phyloP scores from a whole-genome alignment of 2,329 filamentous ascomycete genomes.

The Aureobasidium lini region DNA sequence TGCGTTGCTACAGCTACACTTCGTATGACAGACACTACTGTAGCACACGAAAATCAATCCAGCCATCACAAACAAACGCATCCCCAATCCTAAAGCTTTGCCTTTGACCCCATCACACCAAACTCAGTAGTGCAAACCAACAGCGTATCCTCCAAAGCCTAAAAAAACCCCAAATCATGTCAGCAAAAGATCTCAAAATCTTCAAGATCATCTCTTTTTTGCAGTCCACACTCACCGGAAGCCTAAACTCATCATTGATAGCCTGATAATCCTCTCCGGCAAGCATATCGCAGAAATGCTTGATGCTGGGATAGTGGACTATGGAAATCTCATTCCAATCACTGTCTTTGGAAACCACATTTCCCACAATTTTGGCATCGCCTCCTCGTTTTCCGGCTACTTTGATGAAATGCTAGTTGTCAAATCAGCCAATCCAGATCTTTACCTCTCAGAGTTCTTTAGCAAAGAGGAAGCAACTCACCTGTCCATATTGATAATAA shows the following conservation, averaged over 20 bases:
- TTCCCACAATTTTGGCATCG: slow-evolving; percentile 55
- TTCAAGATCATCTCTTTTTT: too few species aligned
- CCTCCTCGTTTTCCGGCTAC: slow-evolving; percentile 40
- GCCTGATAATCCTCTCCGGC: slow-evolving; percentile 51
- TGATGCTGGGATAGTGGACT: slow-evolving; percentile 56
- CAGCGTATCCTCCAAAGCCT: slow-evolving; percentile 27
- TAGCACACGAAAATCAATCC: not conserved
- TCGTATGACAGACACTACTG: too few species aligned
- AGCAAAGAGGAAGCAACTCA: too few species aligned
- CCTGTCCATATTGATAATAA: slow-evolving; percentile 53
- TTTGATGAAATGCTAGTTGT: slow-evolving; percentile 18
- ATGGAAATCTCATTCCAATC: slow-evolving; percentile 57
- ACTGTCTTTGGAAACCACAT: slow-evolving; percentile 36
- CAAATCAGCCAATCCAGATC: not conserved
- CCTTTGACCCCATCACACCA: not conserved
- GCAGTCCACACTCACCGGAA: slow-evolving; percentile 31
- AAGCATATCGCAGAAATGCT: slow-evolving; percentile 56
- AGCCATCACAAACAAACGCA: not conserved
- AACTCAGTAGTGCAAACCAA: slow-evolving; percentile 31
- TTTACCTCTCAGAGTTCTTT: too few species aligned
- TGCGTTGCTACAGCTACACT: too few species aligned
- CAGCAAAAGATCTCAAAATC: not conserved
- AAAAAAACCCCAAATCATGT: not conserved
- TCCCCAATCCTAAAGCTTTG: not conserved
- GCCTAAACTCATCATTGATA: slow-evolving; percentile 47